These are phyloP conservation scores for Apiospora aurea DNA, from an alignment of 2,329 filamentous ascomycete species.

Conservation along the genomic window DNA sequence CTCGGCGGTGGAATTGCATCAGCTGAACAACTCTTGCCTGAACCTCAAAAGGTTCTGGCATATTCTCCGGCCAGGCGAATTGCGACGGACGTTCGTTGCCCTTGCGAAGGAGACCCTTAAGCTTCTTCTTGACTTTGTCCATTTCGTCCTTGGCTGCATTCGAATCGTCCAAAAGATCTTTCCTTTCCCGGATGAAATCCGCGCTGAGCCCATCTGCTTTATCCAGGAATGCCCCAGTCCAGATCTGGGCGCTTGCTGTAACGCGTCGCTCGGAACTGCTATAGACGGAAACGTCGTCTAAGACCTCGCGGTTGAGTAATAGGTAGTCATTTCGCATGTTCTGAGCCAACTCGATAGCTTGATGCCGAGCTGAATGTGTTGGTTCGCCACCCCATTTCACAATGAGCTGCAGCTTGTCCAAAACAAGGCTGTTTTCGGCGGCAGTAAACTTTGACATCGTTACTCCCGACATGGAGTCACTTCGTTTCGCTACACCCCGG, in stretches of 20 bases:
- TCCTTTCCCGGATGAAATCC: slow-evolving; percentile 88
- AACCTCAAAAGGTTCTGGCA: slow-evolving; percentile 92
- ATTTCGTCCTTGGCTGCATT: slow-evolving; percentile 99
- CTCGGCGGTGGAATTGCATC: slow-evolving; percentile 95
- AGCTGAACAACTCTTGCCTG: slow-evolving; percentile 90
- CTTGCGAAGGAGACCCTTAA: slow-evolving; percentile 89
- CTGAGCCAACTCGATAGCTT: slow-evolving; percentile 91
- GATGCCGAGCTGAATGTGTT: slow-evolving; percentile 95
- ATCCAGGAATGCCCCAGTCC: slow-evolving; percentile 86
- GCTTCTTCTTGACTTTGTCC: slow-evolving; percentile 99
- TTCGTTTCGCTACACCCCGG: slow-evolving; percentile 58
- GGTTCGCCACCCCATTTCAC: slow-evolving; percentile 99
- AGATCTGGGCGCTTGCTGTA: slow-evolving; percentile 96
- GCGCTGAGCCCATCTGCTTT: slow-evolving; percentile 79
- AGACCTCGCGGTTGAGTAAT: slow-evolving; percentile 87
- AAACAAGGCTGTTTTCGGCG: slow-evolving; percentile 87
- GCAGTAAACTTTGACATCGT: slow-evolving; percentile 95
- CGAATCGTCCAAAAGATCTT: slow-evolving; percentile 94
- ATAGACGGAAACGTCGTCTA: slow-evolving; percentile 93
- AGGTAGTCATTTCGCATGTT: slow-evolving; percentile 96
- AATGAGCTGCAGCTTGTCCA: slow-evolving; percentile 96
- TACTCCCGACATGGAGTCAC: slow-evolving; percentile 86
- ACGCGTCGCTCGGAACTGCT: slow-evolving; percentile 95
- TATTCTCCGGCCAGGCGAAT: slow-evolving; percentile 97
- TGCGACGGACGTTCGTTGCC: slow-evolving; percentile 93